phyloP scores from a whole-genome alignment of 1,284 basidiomycete species.

The Cryptococcus jaspeensis region DNA sequence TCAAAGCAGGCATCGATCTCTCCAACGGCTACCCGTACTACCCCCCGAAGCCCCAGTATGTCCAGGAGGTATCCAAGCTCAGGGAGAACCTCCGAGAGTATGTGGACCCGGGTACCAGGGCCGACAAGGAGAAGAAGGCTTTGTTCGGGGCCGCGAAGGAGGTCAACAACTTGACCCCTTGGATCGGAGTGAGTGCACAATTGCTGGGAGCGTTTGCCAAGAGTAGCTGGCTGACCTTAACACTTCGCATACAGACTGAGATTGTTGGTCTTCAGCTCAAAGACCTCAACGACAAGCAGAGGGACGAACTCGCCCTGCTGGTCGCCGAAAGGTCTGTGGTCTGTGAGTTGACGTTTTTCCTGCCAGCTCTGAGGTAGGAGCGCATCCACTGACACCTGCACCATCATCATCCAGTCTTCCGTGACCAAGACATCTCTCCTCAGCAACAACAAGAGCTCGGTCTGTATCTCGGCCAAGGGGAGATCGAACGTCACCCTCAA shows the following conservation, averaged over 20 bases:
- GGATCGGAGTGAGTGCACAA: slow-evolving; percentile 32
- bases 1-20: slow-evolving; percentile 42
- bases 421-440: slow-evolving; percentile 37
- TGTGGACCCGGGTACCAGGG: slow-evolving; percentile 36
- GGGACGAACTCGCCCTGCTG: slow-evolving; percentile 39
- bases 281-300: slow-evolving; percentile 36
- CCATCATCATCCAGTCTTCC: not conserved
- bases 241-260: not conserved
- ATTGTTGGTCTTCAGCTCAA: slow-evolving; percentile 39
- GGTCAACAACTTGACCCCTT: slow-evolving; percentile 28
- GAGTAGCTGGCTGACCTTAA: not conserved
- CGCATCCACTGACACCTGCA: no score
- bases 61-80: slow-evolving; percentile 31
- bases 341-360: slow-evolving; percentile 15
- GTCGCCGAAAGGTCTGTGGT: slow-evolving; percentile 37
- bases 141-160: slow-evolving; percentile 40
- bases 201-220: not conserved
- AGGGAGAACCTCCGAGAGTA: not conserved
- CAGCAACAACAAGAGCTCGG: slow-evolving; percentile 31
- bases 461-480: slow-evolving; percentile 34
- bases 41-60: slow-evolving; percentile 39
- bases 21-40: slow-evolving; percentile 38
- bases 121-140: slow-evolving; percentile 44
- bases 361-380: no score
- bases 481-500: slow-evolving; percentile 65